Evolutionary conservation across 2,329 filamentous ascomycete species (phyloP), one percentile per base, ranked within the genome.

Genomic region (Nectriaceae sp.): DNA sequence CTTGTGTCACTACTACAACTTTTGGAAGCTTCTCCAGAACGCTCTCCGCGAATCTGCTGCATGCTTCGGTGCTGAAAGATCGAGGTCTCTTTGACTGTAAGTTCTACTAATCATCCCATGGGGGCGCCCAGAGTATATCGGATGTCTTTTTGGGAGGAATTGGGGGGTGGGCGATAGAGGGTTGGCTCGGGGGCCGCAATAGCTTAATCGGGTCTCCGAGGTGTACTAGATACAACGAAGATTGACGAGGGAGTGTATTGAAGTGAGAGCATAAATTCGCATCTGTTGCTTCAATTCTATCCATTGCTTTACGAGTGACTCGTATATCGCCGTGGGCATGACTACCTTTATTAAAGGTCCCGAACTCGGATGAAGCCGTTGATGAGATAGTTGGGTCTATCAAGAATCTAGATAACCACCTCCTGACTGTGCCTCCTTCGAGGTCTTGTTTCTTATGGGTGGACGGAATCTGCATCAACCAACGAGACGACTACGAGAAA

Each of bases 181-280:
- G 38, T 40, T 36, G 37, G 44, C 10, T 21, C 26, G 26, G 16
- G 20, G 49, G 49, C 46, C 46, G 44, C 44, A 49, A 42, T 47
- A 47, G 38, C 29, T 31, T 52, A 47, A 53, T 52, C 24, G 40
- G 48, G 42, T 46, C 50, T 44, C 50, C 44, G 47, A 42, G 44
- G 54, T 65, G 61, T 65, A 64, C 49, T 56, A 61, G 59, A 61
- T 64, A 55, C 44, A 41, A 38, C 37, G 29, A 50, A 44, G 48
- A 36, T 42, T 46, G 29, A 31, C 20, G 46, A 31, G 33, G 41
- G 21, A 46, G 41, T 46, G 13, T 29, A 29, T 29, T 29, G 38
- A 53, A 53, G 44, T 42, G 21, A 46, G 44, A 42, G 47, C 24
- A 55, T 53, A 42, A 24, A 46, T 47, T 48, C 33, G 21, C 26